phyloP scores from a whole-genome alignment of 2,329 filamentous ascomycete genomes.

The Xylaria sp. region DNA sequence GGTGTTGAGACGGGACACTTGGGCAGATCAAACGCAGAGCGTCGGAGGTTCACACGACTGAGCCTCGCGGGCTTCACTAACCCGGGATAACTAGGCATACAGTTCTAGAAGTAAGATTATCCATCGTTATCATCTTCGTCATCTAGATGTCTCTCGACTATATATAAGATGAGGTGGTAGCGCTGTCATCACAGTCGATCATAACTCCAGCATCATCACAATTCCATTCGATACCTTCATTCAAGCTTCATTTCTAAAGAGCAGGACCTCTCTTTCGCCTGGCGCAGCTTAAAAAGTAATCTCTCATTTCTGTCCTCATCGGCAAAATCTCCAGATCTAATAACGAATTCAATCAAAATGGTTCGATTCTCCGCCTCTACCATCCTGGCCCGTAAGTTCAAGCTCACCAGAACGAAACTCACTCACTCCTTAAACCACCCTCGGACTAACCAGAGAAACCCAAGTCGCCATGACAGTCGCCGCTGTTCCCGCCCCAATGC shows the following conservation, averaged over 20 bases:
- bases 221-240: slow-evolving; percentile 8
- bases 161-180: slow-evolving; percentile 30
- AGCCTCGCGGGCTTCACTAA: slow-evolving; percentile 30
- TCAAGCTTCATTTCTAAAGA: slow-evolving; percentile 12
- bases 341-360: slow-evolving; percentile 37
- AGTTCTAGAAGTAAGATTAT: slow-evolving; percentile 2
- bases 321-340: background rate
- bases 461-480: slow-evolving; percentile 39
- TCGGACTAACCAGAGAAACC: slow-evolving; percentile 28
- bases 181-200: slow-evolving; percentile 3
- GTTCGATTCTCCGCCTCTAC: slow-evolving; percentile 42
- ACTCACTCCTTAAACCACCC: background rate
- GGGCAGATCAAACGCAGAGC: slow-evolving; percentile 34
- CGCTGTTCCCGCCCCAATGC: slow-evolving; percentile 27
- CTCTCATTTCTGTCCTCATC: background rate
- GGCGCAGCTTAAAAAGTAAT: background rate
- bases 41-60: slow-evolving; percentile 34
- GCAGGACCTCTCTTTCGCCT: slow-evolving; percentile 16
- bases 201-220: slow-evolving; percentile 8
- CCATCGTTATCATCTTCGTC: background rate
- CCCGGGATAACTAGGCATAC: background rate
- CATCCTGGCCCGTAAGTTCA: slow-evolving; percentile 43
- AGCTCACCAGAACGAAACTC: slow-evolving; percentile 22
- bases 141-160: background rate
- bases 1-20: slow-evolving; percentile 11